Evolutionary conservation across 108 stramenopile genomes (phyloP).

Genomic region (Cyclotella kingstonii): DNA sequence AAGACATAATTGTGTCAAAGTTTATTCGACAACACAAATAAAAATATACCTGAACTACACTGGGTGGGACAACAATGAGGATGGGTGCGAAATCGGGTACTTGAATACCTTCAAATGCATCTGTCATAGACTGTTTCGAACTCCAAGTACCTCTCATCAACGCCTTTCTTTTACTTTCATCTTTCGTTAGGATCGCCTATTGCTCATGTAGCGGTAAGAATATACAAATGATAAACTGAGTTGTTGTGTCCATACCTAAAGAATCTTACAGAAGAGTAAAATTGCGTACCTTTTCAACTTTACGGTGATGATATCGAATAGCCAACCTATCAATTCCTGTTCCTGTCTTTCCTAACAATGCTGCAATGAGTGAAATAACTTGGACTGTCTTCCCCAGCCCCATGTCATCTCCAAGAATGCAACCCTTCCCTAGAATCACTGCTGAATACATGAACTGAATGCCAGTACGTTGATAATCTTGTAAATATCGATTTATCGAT

Average conservation of each 20-base stretch:
- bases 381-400: conserved; percentile 49
- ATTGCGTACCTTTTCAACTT: conserved; percentile 25
- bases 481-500: conserved; percentile 76
- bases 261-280: too few species aligned
- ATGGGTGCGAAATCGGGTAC: conserved; percentile 55
- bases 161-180: conserved; percentile 23
- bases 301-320: conserved; percentile 34
- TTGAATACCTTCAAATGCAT: conserved; percentile 8
- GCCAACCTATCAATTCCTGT: conserved; percentile 47
- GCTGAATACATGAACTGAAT: conserved; percentile 74
- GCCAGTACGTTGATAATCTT: conserved; percentile 72
- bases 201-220: too few species aligned
- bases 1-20: not conserved
- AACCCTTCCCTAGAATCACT: conserved; percentile 53
- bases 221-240: too few species aligned
- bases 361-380: not conserved
- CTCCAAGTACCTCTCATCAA: conserved; percentile 26
- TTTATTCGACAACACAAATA: not conserved
- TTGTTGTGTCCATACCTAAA: too few species aligned
- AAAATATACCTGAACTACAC: conserved; percentile 49
- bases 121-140: not conserved
- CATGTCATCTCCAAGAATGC: conserved; percentile 64
- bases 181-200: too few species aligned
- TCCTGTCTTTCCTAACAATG: conserved; percentile 60
- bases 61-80: conserved; percentile 73